Evolutionary conservation across 371 early-diverging fungal species (phyloP), one percentile per base, ranked within the genome.

Genomic region (Mortierella sp.): DNA sequence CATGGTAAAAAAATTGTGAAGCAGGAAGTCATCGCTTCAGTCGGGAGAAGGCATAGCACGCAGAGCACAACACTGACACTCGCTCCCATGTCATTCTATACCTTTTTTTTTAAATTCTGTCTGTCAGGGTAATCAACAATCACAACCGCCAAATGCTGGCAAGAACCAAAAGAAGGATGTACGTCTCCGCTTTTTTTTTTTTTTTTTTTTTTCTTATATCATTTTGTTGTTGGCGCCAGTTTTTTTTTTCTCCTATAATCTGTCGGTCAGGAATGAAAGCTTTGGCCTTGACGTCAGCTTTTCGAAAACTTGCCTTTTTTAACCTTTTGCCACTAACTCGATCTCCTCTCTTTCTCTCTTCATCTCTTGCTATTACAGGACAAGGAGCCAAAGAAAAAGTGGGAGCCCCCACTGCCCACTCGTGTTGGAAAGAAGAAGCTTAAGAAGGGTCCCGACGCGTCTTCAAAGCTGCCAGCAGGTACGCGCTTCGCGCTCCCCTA

Each of bases 381-480:
- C 14, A 90, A 91, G 70, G 90, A 93, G 59, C 92, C 93, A 86
- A 93, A 96, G 92, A 98, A 98, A 84, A 97, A 97, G 87, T 99
- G 97, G 97, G 98, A 98, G 84, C 99, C 98, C 44, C 98, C 99
- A 26, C 89, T 97, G 46, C 98, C 99, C 25, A 98, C 99, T 15
- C 91, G 98, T 50, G 96, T 98, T 23, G 99, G 99, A 63, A 95
- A 95, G 86, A 96, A 95, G 91, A 97, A 97, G 94, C 61, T 79
- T 46, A 96, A 94, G 89, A 91, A 91, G 85, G 99, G 99, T 56
- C 96, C 97, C 30, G 97, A 97, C 73, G 89, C 98, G 23, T 86
- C 93, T n/a, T 86, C 88, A 57, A 98, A 96, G 82, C 86, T 99
- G 65, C 99, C 99, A 45, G 88, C 93, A 76, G 95, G 96, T 94